Evolutionary conservation across 495 filamentous ascomycete genomes (phyloP).

Genomic region (Penicillium silybi): DNA sequence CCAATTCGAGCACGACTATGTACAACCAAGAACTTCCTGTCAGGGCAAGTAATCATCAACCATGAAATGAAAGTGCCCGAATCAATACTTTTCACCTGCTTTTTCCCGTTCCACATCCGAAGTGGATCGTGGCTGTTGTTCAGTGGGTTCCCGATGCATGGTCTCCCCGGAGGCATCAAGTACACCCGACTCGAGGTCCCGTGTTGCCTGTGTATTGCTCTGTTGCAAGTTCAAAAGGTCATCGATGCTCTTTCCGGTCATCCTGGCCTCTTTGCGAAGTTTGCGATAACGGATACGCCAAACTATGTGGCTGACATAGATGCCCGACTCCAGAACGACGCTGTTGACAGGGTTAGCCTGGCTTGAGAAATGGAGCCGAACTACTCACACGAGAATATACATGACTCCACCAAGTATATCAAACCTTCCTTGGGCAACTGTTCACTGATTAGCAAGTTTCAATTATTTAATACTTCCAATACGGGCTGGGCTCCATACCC

Average conservation of each 20-base stretch:
- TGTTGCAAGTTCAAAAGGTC: slow-evolving; percentile 45
- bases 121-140: neutral
- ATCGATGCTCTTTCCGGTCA: slow-evolving; percentile 56
- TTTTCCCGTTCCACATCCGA: neutral
- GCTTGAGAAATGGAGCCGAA: neutral
- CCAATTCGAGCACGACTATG: neutral
- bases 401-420: slow-evolving; percentile 66
- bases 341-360: slow-evolving; percentile 27
- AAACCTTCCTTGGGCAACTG: slow-evolving; percentile 64
- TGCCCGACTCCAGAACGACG: slow-evolving; percentile 61
- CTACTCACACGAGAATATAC: slow-evolving; percentile 61
- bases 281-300: slow-evolving; percentile 64
- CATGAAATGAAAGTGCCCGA: neutral
- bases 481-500: slow-evolving; percentile 33
- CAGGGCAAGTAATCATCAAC: neutral
- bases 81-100: neutral
- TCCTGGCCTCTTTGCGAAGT: slow-evolving; percentile 54
- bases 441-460: slow-evolving; percentile 2
- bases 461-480: too few relatives aligned
- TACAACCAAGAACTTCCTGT: neutral
- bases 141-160: neutral
- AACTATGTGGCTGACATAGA: slow-evolving; percentile 63
- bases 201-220: slow-evolving; percentile 1
- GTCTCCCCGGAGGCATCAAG: neutral
- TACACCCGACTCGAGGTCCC: neutral